These are phyloP conservation scores for Skeletonema costatum DNA, from an alignment of 108 stramenopile species.

Conservation along the genomic window DNA sequence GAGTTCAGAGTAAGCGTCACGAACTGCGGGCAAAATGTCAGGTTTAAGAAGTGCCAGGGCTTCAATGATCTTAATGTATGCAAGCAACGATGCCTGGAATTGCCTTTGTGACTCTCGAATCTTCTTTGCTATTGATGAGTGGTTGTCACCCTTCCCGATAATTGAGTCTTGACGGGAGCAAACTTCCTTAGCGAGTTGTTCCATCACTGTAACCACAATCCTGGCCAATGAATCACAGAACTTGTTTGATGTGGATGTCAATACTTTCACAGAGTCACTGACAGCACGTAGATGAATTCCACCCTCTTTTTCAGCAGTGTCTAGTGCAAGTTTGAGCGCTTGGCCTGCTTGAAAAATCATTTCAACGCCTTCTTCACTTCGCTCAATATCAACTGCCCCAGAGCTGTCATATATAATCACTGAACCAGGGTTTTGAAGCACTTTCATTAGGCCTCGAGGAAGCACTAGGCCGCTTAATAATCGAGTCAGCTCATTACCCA, in stretches of 20 bases:
- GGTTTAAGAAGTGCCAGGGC: constrained; percentile 82
- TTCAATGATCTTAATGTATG: constrained; percentile 87
- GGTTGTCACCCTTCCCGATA: constrained; percentile 79
- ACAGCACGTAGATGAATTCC: constrained; percentile 86
- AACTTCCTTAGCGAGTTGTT: constrained; percentile 77
- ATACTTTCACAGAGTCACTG: constrained; percentile 68
- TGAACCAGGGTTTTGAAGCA: constrained; percentile 79
- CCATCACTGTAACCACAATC: constrained; percentile 88
- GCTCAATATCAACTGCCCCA: constrained; percentile 74
- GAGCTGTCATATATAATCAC: constrained; percentile 68
- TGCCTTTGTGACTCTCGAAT: constrained; percentile 84
- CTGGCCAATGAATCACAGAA: constrained; percentile 82
- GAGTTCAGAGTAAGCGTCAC: constrained; percentile 85
- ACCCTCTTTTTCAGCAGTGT: constrained; percentile 76
- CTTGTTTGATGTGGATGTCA: constrained; percentile 56
- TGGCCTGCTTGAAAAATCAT: constrained; percentile 79
- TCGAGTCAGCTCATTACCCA: constrained; percentile 74
- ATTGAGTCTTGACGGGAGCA: constrained; percentile 59
- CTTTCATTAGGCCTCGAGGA: constrained; percentile 55
- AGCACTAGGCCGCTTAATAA: constrained; percentile 75
- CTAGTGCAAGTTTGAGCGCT: constrained; percentile 76
- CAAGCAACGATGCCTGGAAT: constrained; percentile 85
- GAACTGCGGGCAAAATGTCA: constrained; percentile 76
- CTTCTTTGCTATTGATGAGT: constrained; percentile 81
- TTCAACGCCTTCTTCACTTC: constrained; percentile 81